Evolutionary conservation across 2,329 filamentous ascomycete genomes (phyloP), one percentile per base, ranked within the genome.

Genomic region (Zymoseptoria tritici): DNA sequence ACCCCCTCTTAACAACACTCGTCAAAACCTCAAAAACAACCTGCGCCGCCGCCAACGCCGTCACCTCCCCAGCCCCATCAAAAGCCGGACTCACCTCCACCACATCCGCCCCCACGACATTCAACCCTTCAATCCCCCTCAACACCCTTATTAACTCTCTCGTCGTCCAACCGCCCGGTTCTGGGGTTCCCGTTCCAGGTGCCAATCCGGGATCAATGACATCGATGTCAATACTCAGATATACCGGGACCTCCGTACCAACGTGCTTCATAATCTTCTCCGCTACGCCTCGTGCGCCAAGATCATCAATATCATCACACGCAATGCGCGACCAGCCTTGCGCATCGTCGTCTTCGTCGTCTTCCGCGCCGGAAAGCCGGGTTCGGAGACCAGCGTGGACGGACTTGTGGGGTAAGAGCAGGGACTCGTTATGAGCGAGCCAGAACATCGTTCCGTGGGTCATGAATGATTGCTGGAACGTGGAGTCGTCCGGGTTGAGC

Each of bases 401-500:
- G 21, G 85, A 89, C 0, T 83, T 87, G 13, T 80, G 77, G 73
- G 93, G 92, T 61, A 83, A 80, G 60, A 96, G 86, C 24, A 96
- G 77, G 0, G 89, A 90, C 73, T 96, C 91, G 29, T 86, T 85
- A 54, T 86, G 86, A 5, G 91, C 91, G 66, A 93, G 83, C 88
- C 90, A 93, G 80, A 96, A 96, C 86, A 96, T 94, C 66, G 85
- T 90, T 4, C 92, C 91, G 74, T 96, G 91, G 70, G 87, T 96
- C 78, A 95, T 94, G 66, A 87, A 83, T 2, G 84, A 82, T 73
- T 90, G 88, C 61, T 84, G 81, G n/a, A 26, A 53, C 2, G 81
- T 82, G 6, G 79, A 74, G 57, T 79, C 75, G 19, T 73, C 69
- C 1, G 72, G 67, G 59, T 80, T 77, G 11, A 80, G 72, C 91